Conservation (phyloP, 345 rosid species). For the Aegle marmelos region DNA sequence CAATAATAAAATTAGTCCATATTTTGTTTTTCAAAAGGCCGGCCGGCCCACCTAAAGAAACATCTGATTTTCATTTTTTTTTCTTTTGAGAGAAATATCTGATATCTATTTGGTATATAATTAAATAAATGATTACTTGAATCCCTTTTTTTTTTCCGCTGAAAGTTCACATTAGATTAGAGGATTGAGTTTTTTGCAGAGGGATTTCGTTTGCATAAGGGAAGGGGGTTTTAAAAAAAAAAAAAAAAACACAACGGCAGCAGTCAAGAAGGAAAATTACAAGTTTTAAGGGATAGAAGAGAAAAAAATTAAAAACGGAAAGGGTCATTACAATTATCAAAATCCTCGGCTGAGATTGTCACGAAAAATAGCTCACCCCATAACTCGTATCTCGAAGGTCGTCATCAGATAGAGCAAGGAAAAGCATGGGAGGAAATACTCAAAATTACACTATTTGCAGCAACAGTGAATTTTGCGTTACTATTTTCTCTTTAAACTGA, state of each 20-base stretch:
- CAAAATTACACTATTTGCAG: constrained; percentile 20
- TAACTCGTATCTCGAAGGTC: neutral
- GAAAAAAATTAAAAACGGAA: neutral
- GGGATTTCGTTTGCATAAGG: neutral
- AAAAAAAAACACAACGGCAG: neutral
- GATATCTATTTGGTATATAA: too few species aligned
- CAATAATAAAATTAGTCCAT: too few species aligned
- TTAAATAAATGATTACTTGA: too few species aligned
- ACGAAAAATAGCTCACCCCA: constrained; percentile 9
- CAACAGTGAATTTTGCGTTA: neutral
- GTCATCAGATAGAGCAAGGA: neutral
- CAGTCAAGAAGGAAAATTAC: neutral
- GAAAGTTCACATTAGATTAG: too few species aligned
- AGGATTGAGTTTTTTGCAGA: neutral
- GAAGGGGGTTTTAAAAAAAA: too few species aligned
- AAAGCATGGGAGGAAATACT: neutral
- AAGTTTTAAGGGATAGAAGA: too few species aligned
- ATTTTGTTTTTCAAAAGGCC: too few species aligned
- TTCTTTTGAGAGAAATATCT: too few species aligned
- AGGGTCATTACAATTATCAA: neutral
- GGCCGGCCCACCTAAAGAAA: too few species aligned
- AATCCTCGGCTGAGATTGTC: constrained; percentile 7
- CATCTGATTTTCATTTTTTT: too few species aligned
- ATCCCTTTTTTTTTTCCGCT: too few species aligned
- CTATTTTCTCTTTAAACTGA: neutral